Conservation (phyloP, 495 filamentous ascomycete species). For the Hyaloscypha variabilis region DNA sequence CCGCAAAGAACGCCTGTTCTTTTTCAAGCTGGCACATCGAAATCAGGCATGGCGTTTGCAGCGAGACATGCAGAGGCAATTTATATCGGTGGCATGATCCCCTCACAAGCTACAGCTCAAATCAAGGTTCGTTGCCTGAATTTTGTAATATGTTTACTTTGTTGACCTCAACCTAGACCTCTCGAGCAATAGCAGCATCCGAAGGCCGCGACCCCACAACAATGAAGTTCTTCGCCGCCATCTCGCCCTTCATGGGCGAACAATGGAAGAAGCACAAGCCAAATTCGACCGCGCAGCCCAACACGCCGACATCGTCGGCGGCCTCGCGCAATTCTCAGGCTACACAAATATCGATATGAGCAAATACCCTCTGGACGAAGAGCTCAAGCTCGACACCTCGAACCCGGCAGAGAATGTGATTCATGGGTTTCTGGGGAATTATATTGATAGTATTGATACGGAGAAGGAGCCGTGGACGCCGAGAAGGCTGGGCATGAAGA, state of each 20-base stretch:
- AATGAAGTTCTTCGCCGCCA: conserved; percentile 62
- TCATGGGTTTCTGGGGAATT: neutral
- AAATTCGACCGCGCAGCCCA: conserved; percentile 55
- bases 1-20: conserved; percentile 65
- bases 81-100: conserved; percentile 60
- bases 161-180: too few species aligned
- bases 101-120: conserved; percentile 43
- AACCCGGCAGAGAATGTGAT: neutral
- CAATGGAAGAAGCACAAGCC: conserved; percentile 55
- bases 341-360: conserved; percentile 67
- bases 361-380: conserved; percentile 54
- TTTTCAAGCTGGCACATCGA: conserved; percentile 65
- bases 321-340: conserved; percentile 58
- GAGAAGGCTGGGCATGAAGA: conserved; percentile 1
- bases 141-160: too few species aligned
- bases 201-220: conserved; percentile 56
- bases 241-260: conserved; percentile 60
- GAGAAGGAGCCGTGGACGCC: conserved; percentile 5
- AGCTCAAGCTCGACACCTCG: conserved; percentile 12
- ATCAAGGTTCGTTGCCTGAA: too few species aligned
- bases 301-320: conserved; percentile 55
- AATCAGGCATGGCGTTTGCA: conserved; percentile 57
- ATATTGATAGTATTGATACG: neutral
- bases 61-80: conserved; percentile 65
- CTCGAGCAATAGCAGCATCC: conserved; percentile 48